Percentiles rank a stretch among this genome's conserved stretches.
Evolutionary conservation across 2,329 filamentous ascomycete species (phyloP).

Genomic region (Plectosphaerella sp.): DNA sequence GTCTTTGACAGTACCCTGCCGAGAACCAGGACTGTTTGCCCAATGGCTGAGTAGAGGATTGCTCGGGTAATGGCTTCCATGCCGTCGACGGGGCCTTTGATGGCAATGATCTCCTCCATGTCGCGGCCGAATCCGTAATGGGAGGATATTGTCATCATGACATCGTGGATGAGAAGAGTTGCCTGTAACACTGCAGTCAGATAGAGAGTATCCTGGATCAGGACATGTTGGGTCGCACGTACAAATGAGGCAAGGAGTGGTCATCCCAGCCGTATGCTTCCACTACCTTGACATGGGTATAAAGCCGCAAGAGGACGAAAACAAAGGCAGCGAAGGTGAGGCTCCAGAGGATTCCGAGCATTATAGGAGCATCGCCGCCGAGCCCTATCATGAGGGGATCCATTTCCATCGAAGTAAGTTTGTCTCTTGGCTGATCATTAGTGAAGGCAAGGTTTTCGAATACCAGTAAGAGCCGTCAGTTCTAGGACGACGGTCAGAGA

Average conservation of each 20-base stretch:
- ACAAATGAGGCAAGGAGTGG: constrained; percentile 9
- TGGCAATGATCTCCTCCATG: not conserved
- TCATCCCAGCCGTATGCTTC: constrained; percentile 10
- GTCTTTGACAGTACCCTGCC: constrained; percentile 9
- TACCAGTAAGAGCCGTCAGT: too few species aligned
- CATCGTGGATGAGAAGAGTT: constrained; percentile 8
- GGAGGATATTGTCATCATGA: constrained; percentile 7
- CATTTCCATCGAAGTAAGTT: not conserved
- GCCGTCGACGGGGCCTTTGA: constrained; percentile 1
- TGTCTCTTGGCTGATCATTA: too few species aligned
- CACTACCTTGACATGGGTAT: constrained; percentile 21
- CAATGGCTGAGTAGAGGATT: constrained; percentile 10
- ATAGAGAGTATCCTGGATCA: not conserved
- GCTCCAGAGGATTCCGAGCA: constrained; percentile 20
- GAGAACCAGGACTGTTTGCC: constrained; percentile 8
- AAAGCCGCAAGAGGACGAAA: constrained; percentile 28
- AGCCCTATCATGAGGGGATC: constrained; percentile 6
- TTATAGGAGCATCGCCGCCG: constrained; percentile 11
- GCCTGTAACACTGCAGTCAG: not conserved
- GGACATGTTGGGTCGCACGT: not conserved
- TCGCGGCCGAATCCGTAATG: constrained; percentile 9
- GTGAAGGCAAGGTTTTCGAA: too few species aligned
- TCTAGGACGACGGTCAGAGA: too few species aligned
- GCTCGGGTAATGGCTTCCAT: not conserved
- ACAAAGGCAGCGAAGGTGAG: constrained; percentile 16